Evolutionary conservation across 352 stramenopile species (phyloP), one percentile per base, ranked within the genome.

Genomic region (Globisporangium polare): DNA sequence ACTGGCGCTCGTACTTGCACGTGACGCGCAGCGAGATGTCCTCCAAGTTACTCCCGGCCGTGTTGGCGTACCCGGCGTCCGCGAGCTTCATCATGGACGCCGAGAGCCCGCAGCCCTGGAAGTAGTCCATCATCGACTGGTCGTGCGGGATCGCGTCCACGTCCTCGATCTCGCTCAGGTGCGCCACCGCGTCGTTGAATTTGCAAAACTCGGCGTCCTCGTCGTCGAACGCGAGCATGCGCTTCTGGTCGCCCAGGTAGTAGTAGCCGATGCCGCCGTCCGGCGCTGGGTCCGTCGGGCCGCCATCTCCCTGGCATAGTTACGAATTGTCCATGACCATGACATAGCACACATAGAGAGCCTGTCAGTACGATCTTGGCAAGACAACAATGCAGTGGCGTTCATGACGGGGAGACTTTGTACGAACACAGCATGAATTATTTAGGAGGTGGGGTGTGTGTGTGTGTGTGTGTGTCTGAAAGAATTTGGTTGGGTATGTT

Each of bases 261-360:
- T 94, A 94, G 54, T 94, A 94, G 15, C 85, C 85, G 49, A 92
- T 84, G 56, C 85, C 85, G 60, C 83, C 81, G 66, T 92, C 85
- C 2, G 79, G 82, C 42, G 85, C 74, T 39, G 79, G 74, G 20
- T 89, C 77, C 3, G 80, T 90, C 24, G 85, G 85, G 45, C 85
- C 85, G 54, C 85, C 85, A 51, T 94, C 85, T 7, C 82, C 85
- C 85, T 94, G 68, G 15, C 8, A 53, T 57, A 20, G 63, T 26
- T 4, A 42, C 20, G 7, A 50, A 46, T 39, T 10, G 15, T 39
- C 12, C 33, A 39, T 39, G 33, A 4, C 15, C 33, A 5, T 2
- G 49, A 51, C 24, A 5, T 2, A 54, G 50, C 24, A 58, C 10
- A 26, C 35, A 58, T n/a, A 64, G 1, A 26, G 13, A 47, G 13